Percentiles rank a stretch among this genome's conserved stretches.
Conservation (phyloP, 2,329 filamentous ascomycete genomes). For the Scortechinia acanthostroma region DNA sequence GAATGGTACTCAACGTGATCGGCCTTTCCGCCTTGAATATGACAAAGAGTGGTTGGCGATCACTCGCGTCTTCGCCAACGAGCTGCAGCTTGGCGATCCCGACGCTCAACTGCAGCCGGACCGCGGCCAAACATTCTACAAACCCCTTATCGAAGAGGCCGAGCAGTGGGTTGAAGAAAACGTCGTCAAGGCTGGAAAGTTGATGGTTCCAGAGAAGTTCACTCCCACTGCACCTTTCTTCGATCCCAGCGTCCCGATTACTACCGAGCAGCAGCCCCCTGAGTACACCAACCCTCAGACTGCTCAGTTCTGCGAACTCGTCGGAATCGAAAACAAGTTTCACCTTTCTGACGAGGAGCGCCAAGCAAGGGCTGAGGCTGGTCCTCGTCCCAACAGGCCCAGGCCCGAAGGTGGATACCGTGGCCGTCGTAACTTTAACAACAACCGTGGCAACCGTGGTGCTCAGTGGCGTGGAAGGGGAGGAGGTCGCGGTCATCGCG, state of each 20-base stretch:
- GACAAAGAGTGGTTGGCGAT: constrained; percentile 96
- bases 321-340: constrained; percentile 73
- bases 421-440: constrained; percentile 21
- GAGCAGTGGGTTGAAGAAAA: constrained; percentile 76
- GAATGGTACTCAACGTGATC: constrained; percentile 9
- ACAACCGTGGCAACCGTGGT: constrained; percentile 25
- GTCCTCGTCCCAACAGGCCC: constrained; percentile 35
- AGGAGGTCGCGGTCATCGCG: constrained; percentile 20
- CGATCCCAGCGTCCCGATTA: constrained; percentile 44
- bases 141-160: constrained; percentile 60
- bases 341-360: constrained; percentile 68
- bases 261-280: constrained; percentile 53
- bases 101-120: constrained; percentile 44
- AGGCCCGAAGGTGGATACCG: constrained; percentile 19
- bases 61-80: constrained; percentile 65
- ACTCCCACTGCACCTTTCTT: constrained; percentile 68
- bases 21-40: constrained; percentile 51
- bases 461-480: constrained; percentile 21
- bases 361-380: constrained; percentile 43
- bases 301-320: constrained; percentile 67
- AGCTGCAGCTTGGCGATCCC: constrained; percentile 52
- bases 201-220: constrained; percentile 76
- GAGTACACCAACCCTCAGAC: constrained; percentile 90
- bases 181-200: constrained; percentile 50
- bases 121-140: constrained; percentile 64